Evolutionary conservation across 208 protist species (phyloP).

Genomic region (Acanthamoeba culbertsoni): DNA sequence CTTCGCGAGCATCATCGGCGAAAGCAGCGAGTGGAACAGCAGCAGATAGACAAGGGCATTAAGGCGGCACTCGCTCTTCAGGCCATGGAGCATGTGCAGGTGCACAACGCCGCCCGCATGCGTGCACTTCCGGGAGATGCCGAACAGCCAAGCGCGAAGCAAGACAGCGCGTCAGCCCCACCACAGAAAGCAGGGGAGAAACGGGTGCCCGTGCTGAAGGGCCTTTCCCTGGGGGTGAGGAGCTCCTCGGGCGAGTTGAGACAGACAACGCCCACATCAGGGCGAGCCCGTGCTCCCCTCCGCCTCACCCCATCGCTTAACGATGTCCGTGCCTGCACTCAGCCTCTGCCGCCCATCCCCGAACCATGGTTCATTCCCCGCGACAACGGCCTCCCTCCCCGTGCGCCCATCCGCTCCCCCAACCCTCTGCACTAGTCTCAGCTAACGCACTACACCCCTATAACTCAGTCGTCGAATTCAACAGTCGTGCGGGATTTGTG

Average conservation of each 20-base stretch:
- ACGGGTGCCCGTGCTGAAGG: too few species aligned
- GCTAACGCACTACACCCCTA: background rate
- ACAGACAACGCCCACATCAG: too few species aligned
- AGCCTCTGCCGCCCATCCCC: background rate
- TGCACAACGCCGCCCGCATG: too few species aligned
- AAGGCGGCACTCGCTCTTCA: background rate
- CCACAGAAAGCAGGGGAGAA: too few species aligned
- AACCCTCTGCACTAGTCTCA: background rate
- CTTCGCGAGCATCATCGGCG: background rate
- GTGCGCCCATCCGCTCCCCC: background rate
- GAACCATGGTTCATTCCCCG: background rate
- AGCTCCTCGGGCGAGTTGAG: too few species aligned
- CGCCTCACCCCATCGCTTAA: background rate
- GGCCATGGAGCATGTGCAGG: too few species aligned
- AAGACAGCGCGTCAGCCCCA: too few species aligned
- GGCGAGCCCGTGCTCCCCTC: too few species aligned
- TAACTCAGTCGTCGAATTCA: background rate
- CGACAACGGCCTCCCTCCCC: background rate
- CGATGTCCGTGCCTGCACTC: background rate
- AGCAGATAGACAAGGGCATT: background rate
- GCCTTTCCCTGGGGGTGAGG: too few species aligned
- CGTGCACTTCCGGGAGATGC: too few species aligned
- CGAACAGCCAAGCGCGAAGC: too few species aligned
- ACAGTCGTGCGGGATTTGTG: background rate
- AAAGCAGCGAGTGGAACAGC: background rate